Conservation (phyloP, 495 filamentous ascomycete genomes). For the Penicillium steckii region DNA sequence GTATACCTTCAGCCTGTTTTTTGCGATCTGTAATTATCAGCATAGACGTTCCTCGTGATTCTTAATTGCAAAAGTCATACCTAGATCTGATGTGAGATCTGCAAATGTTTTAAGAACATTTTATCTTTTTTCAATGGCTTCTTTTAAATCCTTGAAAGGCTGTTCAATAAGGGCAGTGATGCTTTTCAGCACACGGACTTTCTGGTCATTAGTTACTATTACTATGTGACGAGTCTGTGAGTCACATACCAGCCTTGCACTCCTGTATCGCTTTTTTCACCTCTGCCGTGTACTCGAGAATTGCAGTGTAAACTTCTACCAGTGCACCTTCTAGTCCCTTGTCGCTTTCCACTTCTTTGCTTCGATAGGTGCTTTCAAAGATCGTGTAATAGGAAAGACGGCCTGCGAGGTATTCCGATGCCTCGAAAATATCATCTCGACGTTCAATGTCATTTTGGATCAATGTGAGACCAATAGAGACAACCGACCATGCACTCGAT, state of each 20-base stretch:
- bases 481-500: slow-evolving; percentile 12
- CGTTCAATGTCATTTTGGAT: slow-evolving; percentile 7
- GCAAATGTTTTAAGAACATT: neutral
- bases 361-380: neutral
- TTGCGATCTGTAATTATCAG: too few relatives aligned
- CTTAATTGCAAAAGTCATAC: neutral
- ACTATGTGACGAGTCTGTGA: too few relatives aligned
- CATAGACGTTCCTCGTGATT: neutral
- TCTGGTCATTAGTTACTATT: too few relatives aligned
- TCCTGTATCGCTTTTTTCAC: slow-evolving; percentile 1
- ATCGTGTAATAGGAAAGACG: neutral
- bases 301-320: neutral
- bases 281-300: neutral
- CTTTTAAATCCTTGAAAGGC: neutral
- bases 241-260: neutral
- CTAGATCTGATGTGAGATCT: neutral
- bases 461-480: slow-evolving; percentile 10
- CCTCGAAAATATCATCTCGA: slow-evolving; percentile 7
- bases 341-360: neutral
- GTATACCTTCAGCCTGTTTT: too few relatives aligned
- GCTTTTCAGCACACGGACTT: neutral
- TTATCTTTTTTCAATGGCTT: neutral
- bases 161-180: neutral
- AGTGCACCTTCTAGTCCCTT: neutral
- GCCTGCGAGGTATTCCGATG: slow-evolving; percentile 1